phyloP scores from a whole-genome alignment of 2,329 filamentous ascomycete genomes.

The Pseudogymnoascus sp. region DNA sequence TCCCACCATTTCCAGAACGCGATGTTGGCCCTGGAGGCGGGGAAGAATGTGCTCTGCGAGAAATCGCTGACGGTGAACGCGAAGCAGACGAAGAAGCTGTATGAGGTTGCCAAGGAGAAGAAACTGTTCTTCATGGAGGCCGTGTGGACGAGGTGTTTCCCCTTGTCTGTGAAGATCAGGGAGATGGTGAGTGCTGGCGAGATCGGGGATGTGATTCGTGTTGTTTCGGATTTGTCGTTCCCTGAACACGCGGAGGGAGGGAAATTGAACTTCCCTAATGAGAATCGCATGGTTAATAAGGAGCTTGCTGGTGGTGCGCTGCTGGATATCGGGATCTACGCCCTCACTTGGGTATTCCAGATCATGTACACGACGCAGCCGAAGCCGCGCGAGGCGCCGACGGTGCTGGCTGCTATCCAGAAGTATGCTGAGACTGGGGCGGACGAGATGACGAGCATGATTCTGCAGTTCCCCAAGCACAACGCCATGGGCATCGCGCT shows the following conservation, averaged over 20 bases:
- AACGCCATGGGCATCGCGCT: conserved; percentile 55
- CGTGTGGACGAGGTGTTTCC: conserved; percentile 66
- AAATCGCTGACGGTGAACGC: conserved; percentile 67
- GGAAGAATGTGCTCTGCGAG: conserved; percentile 64
- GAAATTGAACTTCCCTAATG: conserved; percentile 34
- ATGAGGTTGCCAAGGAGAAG: conserved; percentile 53
- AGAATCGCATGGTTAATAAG: conserved; percentile 59
- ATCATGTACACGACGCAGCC: conserved; percentile 60
- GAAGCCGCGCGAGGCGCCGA: conserved; percentile 44
- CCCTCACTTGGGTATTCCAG: conserved; percentile 64
- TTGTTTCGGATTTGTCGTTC: conserved; percentile 35
- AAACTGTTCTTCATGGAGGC: conserved; percentile 56
- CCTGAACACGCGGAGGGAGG: conserved; percentile 43
- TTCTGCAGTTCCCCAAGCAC: conserved; percentile 51
- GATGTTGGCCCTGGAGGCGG: conserved; percentile 55
- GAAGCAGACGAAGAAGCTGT: conserved; percentile 50
- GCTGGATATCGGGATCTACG: conserved; percentile 62
- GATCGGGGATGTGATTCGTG: conserved; percentile 38
- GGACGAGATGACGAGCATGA: conserved; percentile 56
- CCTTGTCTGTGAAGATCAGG: conserved; percentile 51
- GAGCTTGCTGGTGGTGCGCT: conserved; percentile 60
- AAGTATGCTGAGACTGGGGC: conserved; percentile 53
- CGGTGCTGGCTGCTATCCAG: conserved; percentile 47
- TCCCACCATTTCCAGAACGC: conserved; percentile 66
- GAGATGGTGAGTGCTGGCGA: conserved; percentile 36